These are phyloP conservation scores for Pistacia vera DNA, from an alignment of 345 rosid genomes.

Conservation along the genomic window DNA sequence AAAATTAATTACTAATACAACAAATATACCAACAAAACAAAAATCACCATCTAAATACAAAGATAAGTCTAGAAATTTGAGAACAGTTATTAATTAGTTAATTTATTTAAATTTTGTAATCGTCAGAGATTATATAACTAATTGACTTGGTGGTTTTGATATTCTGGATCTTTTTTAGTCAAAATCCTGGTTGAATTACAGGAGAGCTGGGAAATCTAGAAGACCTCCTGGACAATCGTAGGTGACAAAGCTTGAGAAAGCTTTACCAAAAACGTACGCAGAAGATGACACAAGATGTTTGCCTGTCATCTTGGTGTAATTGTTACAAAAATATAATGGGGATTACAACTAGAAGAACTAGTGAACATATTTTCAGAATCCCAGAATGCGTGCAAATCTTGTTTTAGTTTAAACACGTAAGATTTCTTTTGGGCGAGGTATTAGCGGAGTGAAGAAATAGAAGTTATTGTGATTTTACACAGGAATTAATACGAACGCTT, in stretches of 20 bases:
- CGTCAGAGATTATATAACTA: too few species aligned
- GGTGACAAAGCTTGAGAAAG: constrained; percentile 14
- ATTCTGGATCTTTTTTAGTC: neutral
- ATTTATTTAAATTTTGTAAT: too few species aligned
- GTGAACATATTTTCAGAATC: constrained; percentile 22
- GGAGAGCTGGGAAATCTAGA: constrained; percentile 57
- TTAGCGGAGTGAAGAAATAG: constrained; percentile 23
- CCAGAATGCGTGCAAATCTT: neutral
- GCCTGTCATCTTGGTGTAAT: constrained; percentile 26
- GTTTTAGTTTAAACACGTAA: constrained; percentile 1
- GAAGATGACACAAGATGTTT: constrained; percentile 18
- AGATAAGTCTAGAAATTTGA: too few species aligned
- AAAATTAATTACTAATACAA: too few species aligned
- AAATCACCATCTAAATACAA: too few species aligned
- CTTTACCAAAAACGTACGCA: neutral
- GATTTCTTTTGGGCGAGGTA: constrained; percentile 5
- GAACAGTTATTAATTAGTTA: too few species aligned
- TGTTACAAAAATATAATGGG: constrained; percentile 20
- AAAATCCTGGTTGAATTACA: constrained; percentile 12
- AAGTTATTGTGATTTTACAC: constrained; percentile 26
- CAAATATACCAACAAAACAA: too few species aligned
- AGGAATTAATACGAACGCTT: constrained; percentile 13
- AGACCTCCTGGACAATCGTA: constrained; percentile 57
- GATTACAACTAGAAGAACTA: neutral
- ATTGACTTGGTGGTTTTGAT: too few species aligned